Evolutionary conservation across 352 stramenopile species (phyloP).

Genomic region (Phytophthora cryptogea): DNA sequence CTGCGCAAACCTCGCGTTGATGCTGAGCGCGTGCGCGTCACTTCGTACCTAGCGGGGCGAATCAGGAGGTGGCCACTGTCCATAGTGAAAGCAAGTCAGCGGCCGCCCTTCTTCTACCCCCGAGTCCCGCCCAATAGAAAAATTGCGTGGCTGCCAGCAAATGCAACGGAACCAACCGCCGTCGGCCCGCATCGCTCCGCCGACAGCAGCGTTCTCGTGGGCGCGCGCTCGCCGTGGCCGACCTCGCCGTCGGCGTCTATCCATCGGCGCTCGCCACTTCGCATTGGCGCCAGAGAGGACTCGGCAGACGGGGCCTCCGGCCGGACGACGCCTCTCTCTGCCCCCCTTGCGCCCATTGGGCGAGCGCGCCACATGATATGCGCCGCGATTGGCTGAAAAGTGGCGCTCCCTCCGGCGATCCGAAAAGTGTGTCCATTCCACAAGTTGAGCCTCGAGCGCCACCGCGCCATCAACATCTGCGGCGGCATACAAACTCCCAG

Average conservation of each 20-base stretch:
- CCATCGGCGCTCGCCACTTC: constrained; percentile 26
- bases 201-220: background rate
- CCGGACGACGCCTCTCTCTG: constrained; percentile 18
- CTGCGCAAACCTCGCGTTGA: background rate
- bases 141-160: constrained; percentile 18
- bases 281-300: constrained; percentile 31
- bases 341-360: constrained; percentile 22
- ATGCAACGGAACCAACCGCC: no score
- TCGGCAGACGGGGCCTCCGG: constrained; percentile 24
- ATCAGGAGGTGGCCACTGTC: constrained; percentile 18
- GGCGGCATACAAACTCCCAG: constrained; percentile 38
- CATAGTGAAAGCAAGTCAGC: constrained; percentile 16
- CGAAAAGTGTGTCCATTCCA: constrained; percentile 47
- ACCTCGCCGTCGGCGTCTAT: constrained; percentile 7
- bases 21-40: constrained; percentile 7
- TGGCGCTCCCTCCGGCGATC: constrained; percentile 13
- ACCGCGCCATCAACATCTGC: background rate
- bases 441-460: constrained; percentile 39
- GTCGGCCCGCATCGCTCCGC: background rate
- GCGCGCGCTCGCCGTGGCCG: background rate
- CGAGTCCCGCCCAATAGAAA: constrained; percentile 34
- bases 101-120: constrained; percentile 7
- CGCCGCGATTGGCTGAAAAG: constrained; percentile 6
- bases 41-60: constrained; percentile 16
- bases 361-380: background rate